Evolutionary conservation across 352 stramenopile genomes (phyloP), one percentile per base, ranked within the genome.

Genomic region (Lagenidium sp.): DNA sequence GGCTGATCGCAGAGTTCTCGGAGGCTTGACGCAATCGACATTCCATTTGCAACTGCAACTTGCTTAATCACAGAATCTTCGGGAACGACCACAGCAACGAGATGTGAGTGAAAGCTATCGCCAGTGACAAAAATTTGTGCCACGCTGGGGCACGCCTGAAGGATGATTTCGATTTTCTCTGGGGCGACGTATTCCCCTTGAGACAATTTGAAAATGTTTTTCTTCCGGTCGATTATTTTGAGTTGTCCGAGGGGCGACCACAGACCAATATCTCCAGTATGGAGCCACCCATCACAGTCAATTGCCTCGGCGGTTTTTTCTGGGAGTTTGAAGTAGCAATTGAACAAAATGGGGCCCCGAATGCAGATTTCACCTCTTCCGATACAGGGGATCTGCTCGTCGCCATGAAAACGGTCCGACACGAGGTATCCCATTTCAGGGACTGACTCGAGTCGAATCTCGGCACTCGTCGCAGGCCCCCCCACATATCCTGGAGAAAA

Each of bases 101-200:
- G 74, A 39, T 79, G 90, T 41, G 68, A 97, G 60, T 98, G 90
- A 41, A 97, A 90, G 19, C 85, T 97, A 62, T 98, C 95, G 19
- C 96, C 96, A 43, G 97, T 86, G 15, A 99, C 87, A 58, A 98
- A 98, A 26, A 85, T 71, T 65, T 98, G 94, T 19, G 70, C 90
- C 36, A 98, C 89, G 51, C 94, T 95, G 1, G 64, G 59, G 46
- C 68, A 95, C 35, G 92, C 95, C 21, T 73, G 62, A 1, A 97
- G 93, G 13, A 84, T 72, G 53, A 96, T 96, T 65, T 99, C 95
- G 53, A 99, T 90, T 68, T 98, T 98, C 64, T 99, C 95, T 5
- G 95, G 72, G 1, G 95, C 92, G 36, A 99, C 80, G 63, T 98
- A 99, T 72, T 99, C 95, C 40, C 95, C 95, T 53, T 97, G 82